These are phyloP conservation scores for Phaeosphaeria sp. DNA, from an alignment of 2,329 filamentous ascomycete genomes.

Conservation along the genomic window DNA sequence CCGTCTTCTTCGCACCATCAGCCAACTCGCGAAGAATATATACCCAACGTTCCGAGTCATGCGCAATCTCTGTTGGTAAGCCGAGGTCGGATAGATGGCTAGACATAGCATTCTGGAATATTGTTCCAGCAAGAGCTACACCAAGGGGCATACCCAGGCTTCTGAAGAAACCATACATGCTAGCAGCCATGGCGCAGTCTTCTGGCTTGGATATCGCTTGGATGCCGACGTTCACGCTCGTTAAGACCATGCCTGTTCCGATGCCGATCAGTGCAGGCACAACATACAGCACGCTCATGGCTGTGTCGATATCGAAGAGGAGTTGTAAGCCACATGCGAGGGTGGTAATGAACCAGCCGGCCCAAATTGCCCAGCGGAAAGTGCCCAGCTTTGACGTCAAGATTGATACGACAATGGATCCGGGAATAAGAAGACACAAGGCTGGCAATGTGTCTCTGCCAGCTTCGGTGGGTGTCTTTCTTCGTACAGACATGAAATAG, in stretches of 20 bases:
- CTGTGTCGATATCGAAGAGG: constrained; percentile 44
- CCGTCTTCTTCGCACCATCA: constrained; percentile 15
- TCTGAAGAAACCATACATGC: constrained; percentile 49
- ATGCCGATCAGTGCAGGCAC: constrained; percentile 50
- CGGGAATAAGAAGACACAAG: constrained; percentile 40
- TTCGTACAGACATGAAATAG: constrained; percentile 49
- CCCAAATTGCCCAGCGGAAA: constrained; percentile 52
- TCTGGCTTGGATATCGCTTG: constrained; percentile 46
- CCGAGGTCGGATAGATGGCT: constrained; percentile 28
- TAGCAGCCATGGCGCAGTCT: constrained; percentile 43
- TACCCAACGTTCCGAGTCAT: constrained; percentile 37
- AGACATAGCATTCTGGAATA: constrained; percentile 52
- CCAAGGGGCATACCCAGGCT: constrained; percentile 55
- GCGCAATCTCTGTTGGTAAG: constrained; percentile 30
- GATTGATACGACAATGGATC: constrained; percentile 31
- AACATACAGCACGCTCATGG: constrained; percentile 44
- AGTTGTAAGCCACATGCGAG: constrained; percentile 48
- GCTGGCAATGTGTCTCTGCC: constrained; percentile 49
- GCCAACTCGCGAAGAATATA: constrained; percentile 28
- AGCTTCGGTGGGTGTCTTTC: constrained; percentile 40
- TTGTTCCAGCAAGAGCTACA: constrained; percentile 44
- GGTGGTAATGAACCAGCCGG: constrained; percentile 50
- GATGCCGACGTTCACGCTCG: constrained; percentile 48
- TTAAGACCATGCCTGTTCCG: constrained; percentile 52
- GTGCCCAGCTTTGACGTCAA: constrained; percentile 33